Percentiles rank a stretch among this genome's conserved stretches.
phyloP scores from a whole-genome alignment of 192 early-diverging fungal genomes.

The Geranomyces variabilis region DNA sequence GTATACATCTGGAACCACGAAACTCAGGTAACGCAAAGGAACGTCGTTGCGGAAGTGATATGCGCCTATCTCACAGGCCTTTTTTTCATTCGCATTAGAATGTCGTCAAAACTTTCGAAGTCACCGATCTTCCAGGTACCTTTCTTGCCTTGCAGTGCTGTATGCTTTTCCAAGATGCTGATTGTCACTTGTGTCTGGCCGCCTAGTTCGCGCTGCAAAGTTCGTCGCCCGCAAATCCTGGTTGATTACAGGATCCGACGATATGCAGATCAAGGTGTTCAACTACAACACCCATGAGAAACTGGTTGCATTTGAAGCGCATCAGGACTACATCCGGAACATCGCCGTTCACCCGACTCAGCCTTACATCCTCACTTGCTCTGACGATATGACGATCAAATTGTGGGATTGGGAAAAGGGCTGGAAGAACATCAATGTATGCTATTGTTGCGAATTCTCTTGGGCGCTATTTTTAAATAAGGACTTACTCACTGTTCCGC shows the following conservation, averaged over 20 bases:
- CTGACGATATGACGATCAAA: slow-evolving; percentile 97
- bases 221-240: slow-evolving; percentile 98
- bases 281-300: slow-evolving; percentile 99
- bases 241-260: slow-evolving; percentile 94
- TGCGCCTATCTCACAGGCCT: too few species aligned
- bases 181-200: neutral
- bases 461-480: neutral
- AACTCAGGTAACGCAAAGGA: slow-evolving; percentile 67
- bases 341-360: slow-evolving; percentile 97
- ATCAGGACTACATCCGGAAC: slow-evolving; percentile 94
- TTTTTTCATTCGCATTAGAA: slow-evolving; percentile 14
- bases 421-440: slow-evolving; percentile 92
- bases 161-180: neutral
- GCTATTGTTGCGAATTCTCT: neutral
- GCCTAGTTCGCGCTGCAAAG: slow-evolving; percentile 91
- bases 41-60: too few species aligned
- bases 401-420: slow-evolving; percentile 99
- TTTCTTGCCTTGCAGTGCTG: neutral
- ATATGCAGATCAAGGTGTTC: slow-evolving; percentile 96
- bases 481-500: neutral
- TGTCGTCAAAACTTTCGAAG: slow-evolving; percentile 94
- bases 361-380: slow-evolving; percentile 88
- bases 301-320: slow-evolving; percentile 92
- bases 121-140: slow-evolving; percentile 86
- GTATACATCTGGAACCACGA: slow-evolving; percentile 99